phyloP scores from a whole-genome alignment of 2,329 filamentous ascomycete species.

The Pseudogymnoascus verrucosus region DNA sequence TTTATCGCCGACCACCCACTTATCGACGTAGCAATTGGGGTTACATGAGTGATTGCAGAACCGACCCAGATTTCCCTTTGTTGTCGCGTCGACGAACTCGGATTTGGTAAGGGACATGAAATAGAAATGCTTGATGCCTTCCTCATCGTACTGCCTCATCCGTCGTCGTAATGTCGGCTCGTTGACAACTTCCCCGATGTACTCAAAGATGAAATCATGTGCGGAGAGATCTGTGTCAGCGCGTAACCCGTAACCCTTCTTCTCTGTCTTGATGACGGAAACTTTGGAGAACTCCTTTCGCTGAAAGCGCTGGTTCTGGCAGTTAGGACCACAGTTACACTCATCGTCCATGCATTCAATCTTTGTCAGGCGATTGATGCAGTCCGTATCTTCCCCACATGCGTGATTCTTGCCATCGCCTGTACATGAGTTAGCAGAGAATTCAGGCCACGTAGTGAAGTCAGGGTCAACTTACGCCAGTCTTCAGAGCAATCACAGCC shows the following conservation, averaged over 20 bases:
- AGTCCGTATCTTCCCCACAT: constrained; percentile 93
- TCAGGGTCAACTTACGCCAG: constrained; percentile 64
- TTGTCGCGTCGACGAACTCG: constrained; percentile 96
- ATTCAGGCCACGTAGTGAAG: not conserved
- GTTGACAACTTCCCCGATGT: constrained; percentile 96
- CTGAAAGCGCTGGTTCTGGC: constrained; percentile 93
- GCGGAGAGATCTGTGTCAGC: constrained; percentile 68
- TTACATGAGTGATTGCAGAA: constrained; percentile 99
- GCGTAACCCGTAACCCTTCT: constrained; percentile 91
- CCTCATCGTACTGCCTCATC: constrained; percentile 87
- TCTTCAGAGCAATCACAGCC: constrained; percentile 94
- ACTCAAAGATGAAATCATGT: constrained; percentile 94
- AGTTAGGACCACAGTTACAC: constrained; percentile 78
- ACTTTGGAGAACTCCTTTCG: constrained; percentile 83
- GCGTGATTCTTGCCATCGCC: constrained; percentile 65
- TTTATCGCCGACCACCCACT: constrained; percentile 97
- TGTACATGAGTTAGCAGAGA: constrained; percentile 33
- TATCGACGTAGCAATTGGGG: constrained; percentile 98
- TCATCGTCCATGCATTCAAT: constrained; percentile 84
- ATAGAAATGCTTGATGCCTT: constrained; percentile 98
- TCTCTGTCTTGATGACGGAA: constrained; percentile 93
- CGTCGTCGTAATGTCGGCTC: constrained; percentile 81
- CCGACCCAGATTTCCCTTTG: constrained; percentile 87
- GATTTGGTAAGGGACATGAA: constrained; percentile 98
- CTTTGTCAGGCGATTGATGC: constrained; percentile 96